Evolutionary conservation across 1,284 basidiomycete genomes (phyloP).

Genomic region (Ustilago lituana): DNA sequence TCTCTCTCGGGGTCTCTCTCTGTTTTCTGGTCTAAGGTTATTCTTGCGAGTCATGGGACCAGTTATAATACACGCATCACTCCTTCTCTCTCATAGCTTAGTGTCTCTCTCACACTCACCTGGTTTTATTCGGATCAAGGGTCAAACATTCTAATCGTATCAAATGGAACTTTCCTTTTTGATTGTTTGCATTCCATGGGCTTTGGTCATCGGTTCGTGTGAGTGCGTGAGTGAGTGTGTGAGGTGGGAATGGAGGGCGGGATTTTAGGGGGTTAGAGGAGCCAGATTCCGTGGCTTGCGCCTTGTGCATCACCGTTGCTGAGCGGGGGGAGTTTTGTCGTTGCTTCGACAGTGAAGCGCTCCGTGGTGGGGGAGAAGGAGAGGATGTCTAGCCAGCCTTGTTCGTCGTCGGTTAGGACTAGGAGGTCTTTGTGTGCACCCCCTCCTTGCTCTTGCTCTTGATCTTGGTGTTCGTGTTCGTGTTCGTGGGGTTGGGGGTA

Average conservation of each 20-base stretch:
- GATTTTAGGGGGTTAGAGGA: conserved; percentile 40
- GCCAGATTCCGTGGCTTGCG: conserved; percentile 65
- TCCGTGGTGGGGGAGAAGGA: conserved; percentile 28
- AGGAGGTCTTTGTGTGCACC: no score
- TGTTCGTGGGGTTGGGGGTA: background rate
- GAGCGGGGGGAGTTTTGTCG: conserved; percentile 30
- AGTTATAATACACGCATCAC: conserved; percentile 6
- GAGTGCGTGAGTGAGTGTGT: no score
- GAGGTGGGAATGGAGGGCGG: no score
- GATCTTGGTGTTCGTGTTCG: no score
- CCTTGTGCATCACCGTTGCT: conserved; percentile 27
- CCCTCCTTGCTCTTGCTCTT: background rate
- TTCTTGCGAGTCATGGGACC: conserved; percentile 6
- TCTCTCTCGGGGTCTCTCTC: conserved; percentile 2
- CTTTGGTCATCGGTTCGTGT: background rate
- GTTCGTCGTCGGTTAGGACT: conserved; percentile 59
- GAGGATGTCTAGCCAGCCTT: conserved; percentile 50
- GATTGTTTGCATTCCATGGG: background rate
- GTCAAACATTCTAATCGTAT: no score
- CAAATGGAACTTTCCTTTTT: no score
- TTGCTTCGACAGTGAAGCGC: conserved; percentile 15
- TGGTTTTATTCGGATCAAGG: no score
- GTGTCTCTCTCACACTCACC: no score
- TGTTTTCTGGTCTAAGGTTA: background rate
- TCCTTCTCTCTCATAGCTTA: background rate